Evolutionary conservation across 495 filamentous ascomycete species (phyloP), one percentile per base, ranked within the genome.

Genomic region (Hypoxylon rickii): DNA sequence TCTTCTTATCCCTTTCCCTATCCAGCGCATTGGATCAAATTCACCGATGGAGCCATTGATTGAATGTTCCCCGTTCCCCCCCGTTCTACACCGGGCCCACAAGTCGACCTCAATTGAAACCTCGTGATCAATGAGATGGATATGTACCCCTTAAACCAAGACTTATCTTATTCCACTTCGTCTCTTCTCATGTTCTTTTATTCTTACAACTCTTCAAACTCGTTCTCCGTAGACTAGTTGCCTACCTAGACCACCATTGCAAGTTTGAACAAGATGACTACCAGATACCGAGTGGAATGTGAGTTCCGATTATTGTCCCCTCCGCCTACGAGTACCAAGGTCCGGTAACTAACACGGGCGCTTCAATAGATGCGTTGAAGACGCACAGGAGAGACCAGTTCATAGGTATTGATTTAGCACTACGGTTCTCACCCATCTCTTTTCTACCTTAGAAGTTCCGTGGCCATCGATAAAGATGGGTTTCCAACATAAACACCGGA

Each of bases 251-350:
- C 36, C 7, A 20, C 7, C 19, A 38, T 42, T 49, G 13, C 22
- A 38, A 51, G 17, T 42, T 63, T 19, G 6, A 15, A 24, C 44
- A 61, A 40, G 16, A 96, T 96, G 92, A 96, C 92, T 11, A 89
- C 89, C 13, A 81, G 91, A 46, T 96, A 96, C 69, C 83, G 91
- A 41, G 91, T 96, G 59, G 92, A 96, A 79, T 96, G 89, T 91
- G 71, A 65, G 73, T 66, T 20, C 26, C 22, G 66, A 41, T 31
- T 37, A 47, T 52, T 32, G 24, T 41, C 29, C 29, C 44, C 43
- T 44, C 45, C 50, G 19, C 10, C 26, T 19, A 49, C 39, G 21
- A 12, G 19, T 34, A 47, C 4, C 20, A 8, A n/a, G n/a, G 13
- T 33, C 40, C 47, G 12, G 37, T 51, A 21, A 59, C 72, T 69